Percentiles rank a stretch among this genome's conserved stretches.
Evolutionary conservation across 495 filamentous ascomycete genomes (phyloP).

Genomic region (Beverwykella pulmonaria): DNA sequence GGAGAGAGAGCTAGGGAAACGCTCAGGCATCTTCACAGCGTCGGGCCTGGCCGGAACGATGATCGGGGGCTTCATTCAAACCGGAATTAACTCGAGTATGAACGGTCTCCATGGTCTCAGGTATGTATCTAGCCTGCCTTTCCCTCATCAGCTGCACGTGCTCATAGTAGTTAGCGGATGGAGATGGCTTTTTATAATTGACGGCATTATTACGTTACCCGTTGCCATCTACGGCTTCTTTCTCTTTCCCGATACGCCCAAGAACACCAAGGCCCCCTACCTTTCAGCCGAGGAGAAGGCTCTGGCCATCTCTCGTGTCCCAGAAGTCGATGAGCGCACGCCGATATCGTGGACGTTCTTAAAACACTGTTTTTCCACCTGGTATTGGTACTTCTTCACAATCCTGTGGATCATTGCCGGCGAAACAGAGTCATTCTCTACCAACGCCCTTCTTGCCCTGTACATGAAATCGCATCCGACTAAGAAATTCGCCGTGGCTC

Average conservation of each 20-base stretch:
- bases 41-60: conserved; percentile 49
- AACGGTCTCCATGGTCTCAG: conserved; percentile 51
- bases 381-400: conserved; percentile 37
- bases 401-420: conserved; percentile 40
- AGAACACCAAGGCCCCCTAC: conserved; percentile 57
- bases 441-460: conserved; percentile 39
- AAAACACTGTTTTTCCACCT: conserved; percentile 35
- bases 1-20: conserved; percentile 64
- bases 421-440: conserved; percentile 35
- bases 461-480: conserved; percentile 52
- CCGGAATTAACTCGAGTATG: conserved; percentile 58
- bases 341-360: conserved; percentile 33
- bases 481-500: conserved; percentile 37
- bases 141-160: no score
- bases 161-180: no score
- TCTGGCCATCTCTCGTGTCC: conserved; percentile 35
- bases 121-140: no score
- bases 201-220: conserved; percentile 42
- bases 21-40: conserved; percentile 52
- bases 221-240: conserved; percentile 58
- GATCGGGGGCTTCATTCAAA: conserved; percentile 61
- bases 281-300: conserved; percentile 36
- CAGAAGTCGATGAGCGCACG: conserved; percentile 32
- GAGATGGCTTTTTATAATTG: conserved; percentile 67
- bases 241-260: conserved; percentile 62